phyloP scores from a whole-genome alignment of 371 early-diverging fungal genomes.

The Parasitella parasitica region DNA sequence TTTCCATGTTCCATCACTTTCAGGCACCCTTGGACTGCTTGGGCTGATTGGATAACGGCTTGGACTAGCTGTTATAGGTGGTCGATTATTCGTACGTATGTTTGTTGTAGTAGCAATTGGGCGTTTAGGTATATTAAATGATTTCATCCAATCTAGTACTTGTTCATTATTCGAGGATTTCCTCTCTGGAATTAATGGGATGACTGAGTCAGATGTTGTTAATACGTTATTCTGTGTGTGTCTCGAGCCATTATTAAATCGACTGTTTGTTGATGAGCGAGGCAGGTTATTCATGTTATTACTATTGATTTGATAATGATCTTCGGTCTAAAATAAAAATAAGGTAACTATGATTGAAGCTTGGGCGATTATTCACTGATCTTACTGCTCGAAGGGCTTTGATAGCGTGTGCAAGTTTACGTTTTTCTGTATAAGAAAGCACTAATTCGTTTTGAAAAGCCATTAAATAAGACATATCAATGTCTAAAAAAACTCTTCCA shows the following conservation, averaged over 20 bases:
- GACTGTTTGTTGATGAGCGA: neutral
- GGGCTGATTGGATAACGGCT: slow-evolving; percentile 5
- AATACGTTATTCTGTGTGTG: neutral
- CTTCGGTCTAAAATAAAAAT: slow-evolving; percentile 7
- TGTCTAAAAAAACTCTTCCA: slow-evolving; percentile 23
- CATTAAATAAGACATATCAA: slow-evolving; percentile 19
- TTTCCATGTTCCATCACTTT: slow-evolving; percentile 21
- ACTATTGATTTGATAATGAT: slow-evolving; percentile 5
- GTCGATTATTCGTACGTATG: neutral
- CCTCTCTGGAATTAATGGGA: slow-evolving; percentile 28
- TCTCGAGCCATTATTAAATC: slow-evolving; percentile 7
- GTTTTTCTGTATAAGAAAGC: slow-evolving; percentile 27
- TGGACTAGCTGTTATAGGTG: neutral
- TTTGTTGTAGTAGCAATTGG: slow-evolving; percentile 3
- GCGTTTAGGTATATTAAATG: slow-evolving; percentile 23
- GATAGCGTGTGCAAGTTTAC: slow-evolving; percentile 29
- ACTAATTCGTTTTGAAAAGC: slow-evolving; percentile 12
- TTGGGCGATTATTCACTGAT: neutral
- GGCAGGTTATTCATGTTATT: neutral
- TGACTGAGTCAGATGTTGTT: slow-evolving; percentile 5
- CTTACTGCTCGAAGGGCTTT: slow-evolving; percentile 26
- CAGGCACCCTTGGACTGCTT: slow-evolving; percentile 1
- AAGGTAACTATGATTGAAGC: neutral
- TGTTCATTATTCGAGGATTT: slow-evolving; percentile 30
- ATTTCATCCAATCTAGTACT: slow-evolving; percentile 23